Base-by-base conservation (phyloP, 2,329 filamentous ascomycete genomes). In the Colletotrichum gloeosporioides region DNA sequence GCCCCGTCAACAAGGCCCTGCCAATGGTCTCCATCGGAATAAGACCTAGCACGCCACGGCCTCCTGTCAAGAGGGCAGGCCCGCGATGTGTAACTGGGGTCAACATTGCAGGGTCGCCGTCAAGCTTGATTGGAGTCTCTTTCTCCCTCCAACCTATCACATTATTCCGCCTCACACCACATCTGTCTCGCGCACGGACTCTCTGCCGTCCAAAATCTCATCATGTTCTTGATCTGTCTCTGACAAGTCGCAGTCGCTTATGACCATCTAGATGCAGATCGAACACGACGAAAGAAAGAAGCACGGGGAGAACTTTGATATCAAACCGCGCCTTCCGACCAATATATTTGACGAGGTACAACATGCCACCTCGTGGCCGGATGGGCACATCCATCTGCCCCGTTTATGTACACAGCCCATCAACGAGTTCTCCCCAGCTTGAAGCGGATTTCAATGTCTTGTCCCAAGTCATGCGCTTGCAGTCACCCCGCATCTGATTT, bases 1-100 rank as follows among this genome's bases (percentile, higher is more conserved):
- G 69, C 25, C 39, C 63, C 18, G 16, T 63, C 44, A 16, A 44
- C 34, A 61, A 49, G 31, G 57, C 34, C 25, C 29, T 73, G 49
- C 74, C 70, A 76, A 76, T 74, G 65, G 59, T 70, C 64, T 69
- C 74, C 74, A 74, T 76, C 70, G 70, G 74, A 76, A 76, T 32
- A 59, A 67, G 53, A 36, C 71, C 65, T 69, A 39, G 70, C 64
- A 74, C 59, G 59, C 70, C 64, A 64, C 39, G 27, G 44, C 16
- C 64, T 73, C 27, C 70, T 76, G 64, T 76, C 70, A 76, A 62
- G 55, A 55, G 59, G 55, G 39, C 55, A 69, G 62, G 68, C 34
- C 62, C 68, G 62, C 68, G 61, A 67, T 71, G 73, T 55, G 62
- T 61, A 32, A n/a, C 73, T 25, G 29, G 73, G 73, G 68, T 71